Base-by-base conservation (phyloP, 1,139 yeast genomes). In the Nakaseomyces glabratus region DNA sequence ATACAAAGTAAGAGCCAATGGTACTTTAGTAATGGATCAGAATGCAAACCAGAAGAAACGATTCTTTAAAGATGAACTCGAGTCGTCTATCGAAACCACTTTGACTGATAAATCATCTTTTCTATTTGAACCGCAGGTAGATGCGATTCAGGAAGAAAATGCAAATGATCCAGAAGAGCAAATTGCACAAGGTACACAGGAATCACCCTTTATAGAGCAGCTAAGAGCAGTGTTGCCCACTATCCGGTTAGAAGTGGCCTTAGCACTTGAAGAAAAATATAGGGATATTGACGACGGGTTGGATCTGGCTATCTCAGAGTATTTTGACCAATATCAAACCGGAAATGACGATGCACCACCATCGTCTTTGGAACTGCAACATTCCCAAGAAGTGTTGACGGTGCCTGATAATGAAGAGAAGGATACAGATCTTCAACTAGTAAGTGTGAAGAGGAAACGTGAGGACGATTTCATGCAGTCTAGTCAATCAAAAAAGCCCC, bases 31-130 rank as follows among this genome's bases (percentile, higher is more conserved):
- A n/a, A n/a, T n/a, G n/a, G n/a, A n/a, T n/a, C n/a, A n/a, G n/a
- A n/a, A n/a, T n/a, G n/a, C n/a, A n/a, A n/a, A n/a, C n/a, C n/a
- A 18, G 30, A 26, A 26, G 30, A 26, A 26, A 18, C 33, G 46
- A 21, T 43, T 41, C 29, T 43, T 43, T 28, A 36, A 37, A 12
- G 46, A 43, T 20, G 46, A 39, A 28, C 37, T 41, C 12, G 46
- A 43, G 17, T 37, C 40, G 10, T 43, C 46, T 7, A 13, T 31
- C 12, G 35, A 31, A 13, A 21, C 23, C 6, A 28, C 17, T 15
- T 22, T 24, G 20, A 34, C 34, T 15, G 37, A 38, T 20, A 35
- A 40, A 19, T 36, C 35, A 11, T 41, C 45, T n/a, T 38, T 36
- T 23, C 35, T 41, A 22, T 41, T 41, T 21, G 34, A 20, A 9